Evolutionary conservation across 2,329 filamentous ascomycete species (phyloP).

Genomic region (Fusarium vanettenii): DNA sequence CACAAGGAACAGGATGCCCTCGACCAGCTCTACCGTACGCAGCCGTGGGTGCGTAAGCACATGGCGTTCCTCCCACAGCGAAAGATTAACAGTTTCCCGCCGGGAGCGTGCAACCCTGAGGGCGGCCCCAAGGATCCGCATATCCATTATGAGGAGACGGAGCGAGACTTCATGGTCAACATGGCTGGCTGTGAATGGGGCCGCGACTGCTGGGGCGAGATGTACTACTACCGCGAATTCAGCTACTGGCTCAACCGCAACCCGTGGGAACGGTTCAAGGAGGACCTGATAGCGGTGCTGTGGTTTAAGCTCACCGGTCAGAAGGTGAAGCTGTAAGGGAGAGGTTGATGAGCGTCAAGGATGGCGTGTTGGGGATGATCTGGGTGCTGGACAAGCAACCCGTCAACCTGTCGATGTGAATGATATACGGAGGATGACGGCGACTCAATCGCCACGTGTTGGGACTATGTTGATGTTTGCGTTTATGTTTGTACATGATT

Average conservation of each 20-base stretch:
- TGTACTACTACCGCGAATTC: slow-evolving; percentile 93
- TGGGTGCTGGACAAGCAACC: slow-evolving; percentile 6
- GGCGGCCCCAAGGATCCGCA: slow-evolving; percentile 71
- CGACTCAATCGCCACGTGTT: slow-evolving; percentile 7
- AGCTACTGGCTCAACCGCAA: slow-evolving; percentile 91
- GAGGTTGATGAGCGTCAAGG: neutral
- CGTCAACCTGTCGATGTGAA: slow-evolving; percentile 19
- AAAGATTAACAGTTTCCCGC: slow-evolving; percentile 93
- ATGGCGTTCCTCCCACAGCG: slow-evolving; percentile 91
- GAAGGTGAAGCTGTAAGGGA: slow-evolving; percentile 65
- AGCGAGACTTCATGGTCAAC: slow-evolving; percentile 94
- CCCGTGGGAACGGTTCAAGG: slow-evolving; percentile 81
- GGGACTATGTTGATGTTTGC: slow-evolving; percentile 8
- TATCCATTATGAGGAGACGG: slow-evolving; percentile 87
- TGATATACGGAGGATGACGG: slow-evolving; percentile 27
- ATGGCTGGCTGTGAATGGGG: slow-evolving; percentile 99
- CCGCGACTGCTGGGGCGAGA: slow-evolving; percentile 96
- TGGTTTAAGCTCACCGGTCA: slow-evolving; percentile 74
- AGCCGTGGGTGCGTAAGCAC: slow-evolving; percentile 92
- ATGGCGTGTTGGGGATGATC: neutral
- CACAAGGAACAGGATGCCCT: slow-evolving; percentile 98
- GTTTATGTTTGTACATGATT: slow-evolving; percentile 36
- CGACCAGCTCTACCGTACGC: slow-evolving; percentile 89
- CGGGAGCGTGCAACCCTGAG: slow-evolving; percentile 85
- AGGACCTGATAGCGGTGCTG: slow-evolving; percentile 69